Percentiles rank a stretch among this genome's conserved stretches.
Evolutionary conservation across 2,329 filamentous ascomycete genomes (phyloP).

Genomic region (Pseudogymnoascus sp.): DNA sequence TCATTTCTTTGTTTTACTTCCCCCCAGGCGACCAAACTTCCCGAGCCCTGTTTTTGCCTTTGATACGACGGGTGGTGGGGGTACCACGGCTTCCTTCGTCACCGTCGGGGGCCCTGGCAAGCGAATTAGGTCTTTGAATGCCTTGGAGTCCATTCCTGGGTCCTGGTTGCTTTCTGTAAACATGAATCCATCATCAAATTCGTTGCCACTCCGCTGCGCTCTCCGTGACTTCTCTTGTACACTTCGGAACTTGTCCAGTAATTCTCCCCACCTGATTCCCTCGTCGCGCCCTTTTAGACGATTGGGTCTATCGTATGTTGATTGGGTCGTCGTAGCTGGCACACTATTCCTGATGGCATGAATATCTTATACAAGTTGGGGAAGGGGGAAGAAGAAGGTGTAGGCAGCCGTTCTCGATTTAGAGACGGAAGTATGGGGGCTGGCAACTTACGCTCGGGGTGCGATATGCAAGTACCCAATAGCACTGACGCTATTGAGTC

Average conservation of each 20-base stretch:
- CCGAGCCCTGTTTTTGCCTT: conserved; percentile 57
- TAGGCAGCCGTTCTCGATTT: not conserved
- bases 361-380: not conserved
- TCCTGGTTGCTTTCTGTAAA: conserved; percentile 35
- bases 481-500: conserved; percentile 91
- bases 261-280: conserved; percentile 81
- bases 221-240: conserved; percentile 82
- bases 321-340: conserved; percentile 39
- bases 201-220: conserved; percentile 46
- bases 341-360: conserved; percentile 28
- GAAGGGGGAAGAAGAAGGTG: conserved; percentile 10
- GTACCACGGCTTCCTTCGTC: conserved; percentile 38
- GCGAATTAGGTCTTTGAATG: conserved; percentile 30
- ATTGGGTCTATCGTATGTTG: conserved; percentile 63
- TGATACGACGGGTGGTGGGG: conserved; percentile 31
- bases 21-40: conserved; percentile 61
- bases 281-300: conserved; percentile 75
- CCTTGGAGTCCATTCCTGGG: conserved; percentile 30
- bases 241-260: conserved; percentile 86
- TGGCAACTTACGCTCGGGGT: conserved; percentile 59
- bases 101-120: conserved; percentile 33
- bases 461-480: conserved; percentile 89
- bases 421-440: conserved; percentile 18
- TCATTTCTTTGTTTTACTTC: conserved; percentile 35
- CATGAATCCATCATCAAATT: conserved; percentile 41